Conservation (phyloP, 331 rosid species). For the Stylosanthes scabra region DNA sequence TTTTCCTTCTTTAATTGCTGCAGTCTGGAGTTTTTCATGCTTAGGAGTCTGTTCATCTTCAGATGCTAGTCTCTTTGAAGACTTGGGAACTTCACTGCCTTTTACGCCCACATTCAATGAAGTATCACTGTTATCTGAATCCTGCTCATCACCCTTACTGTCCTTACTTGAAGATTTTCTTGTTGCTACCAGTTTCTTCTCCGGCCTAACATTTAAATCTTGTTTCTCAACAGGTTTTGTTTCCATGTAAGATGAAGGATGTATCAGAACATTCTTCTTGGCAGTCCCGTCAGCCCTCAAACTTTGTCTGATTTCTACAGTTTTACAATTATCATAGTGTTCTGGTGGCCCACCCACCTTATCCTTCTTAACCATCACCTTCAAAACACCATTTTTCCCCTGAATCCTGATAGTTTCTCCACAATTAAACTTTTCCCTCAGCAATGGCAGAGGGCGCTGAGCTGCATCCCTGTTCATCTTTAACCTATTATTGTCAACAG, state of each 20-base stretch:
- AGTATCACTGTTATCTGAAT: slow-evolving; percentile 73
- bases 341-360: slow-evolving; percentile 52
- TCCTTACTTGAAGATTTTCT: slow-evolving; percentile 68
- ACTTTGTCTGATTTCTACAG: slow-evolving; percentile 56
- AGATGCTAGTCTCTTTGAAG: slow-evolving; percentile 41
- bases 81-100: slow-evolving; percentile 50
- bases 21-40: slow-evolving; percentile 61
- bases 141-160: slow-evolving; percentile 58
- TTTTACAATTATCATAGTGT: slow-evolving; percentile 52
- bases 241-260: slow-evolving; percentile 51
- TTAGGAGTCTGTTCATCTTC: slow-evolving; percentile 62
- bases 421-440: slow-evolving; percentile 69
- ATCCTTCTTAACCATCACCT: slow-evolving; percentile 85
- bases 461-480: slow-evolving; percentile 57
- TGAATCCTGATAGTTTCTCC: slow-evolving; percentile 89
- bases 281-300: slow-evolving; percentile 53
- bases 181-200: slow-evolving; percentile 52
- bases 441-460: slow-evolving; percentile 46
- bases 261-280: slow-evolving; percentile 57
- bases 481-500: slow-evolving; percentile 52
- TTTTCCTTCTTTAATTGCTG: slow-evolving; percentile 73
- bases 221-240: slow-evolving; percentile 53
- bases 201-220: slow-evolving; percentile 49
- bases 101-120: slow-evolving; percentile 65
- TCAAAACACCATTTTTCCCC: slow-evolving; percentile 97